These are phyloP conservation scores for Eutypella sp. DNA, from an alignment of 2,329 filamentous ascomycete species.

Conservation along the genomic window DNA sequence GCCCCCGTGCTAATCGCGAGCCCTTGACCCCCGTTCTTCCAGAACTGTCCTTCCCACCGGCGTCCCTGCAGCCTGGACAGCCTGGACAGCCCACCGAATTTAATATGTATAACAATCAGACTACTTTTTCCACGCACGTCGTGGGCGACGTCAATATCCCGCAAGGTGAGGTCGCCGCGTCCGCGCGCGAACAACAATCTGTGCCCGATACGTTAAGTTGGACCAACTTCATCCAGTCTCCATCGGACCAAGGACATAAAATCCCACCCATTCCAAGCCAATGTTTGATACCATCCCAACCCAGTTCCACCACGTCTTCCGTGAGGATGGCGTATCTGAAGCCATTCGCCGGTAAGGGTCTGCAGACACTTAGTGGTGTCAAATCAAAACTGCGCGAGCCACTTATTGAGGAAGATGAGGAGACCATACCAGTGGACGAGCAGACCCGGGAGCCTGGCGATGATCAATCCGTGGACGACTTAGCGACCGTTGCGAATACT, in stretches of 20 bases:
- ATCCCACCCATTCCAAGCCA: constrained; percentile 46
- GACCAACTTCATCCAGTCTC: constrained; percentile 38
- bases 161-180: constrained; percentile 21
- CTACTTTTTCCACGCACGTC: constrained; percentile 31
- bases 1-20: constrained; percentile 41
- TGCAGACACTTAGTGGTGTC: constrained; percentile 46
- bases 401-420: constrained; percentile 25
- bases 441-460: constrained; percentile 12
- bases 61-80: no score
- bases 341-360: constrained; percentile 52
- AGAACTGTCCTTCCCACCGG: constrained; percentile 40
- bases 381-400: constrained; percentile 27
- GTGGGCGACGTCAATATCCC: constrained; percentile 20
- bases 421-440: constrained; percentile 14
- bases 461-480: constrained; percentile 21
- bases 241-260: constrained; percentile 25
- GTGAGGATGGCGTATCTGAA: constrained; percentile 45
- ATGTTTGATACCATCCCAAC: constrained; percentile 47
- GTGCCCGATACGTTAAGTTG: constrained; percentile 54
- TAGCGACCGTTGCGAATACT: constrained; percentile 26
- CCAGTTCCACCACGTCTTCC: constrained; percentile 48
- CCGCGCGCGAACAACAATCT: constrained; percentile 33
- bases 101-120: constrained; percentile 27
- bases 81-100: constrained; percentile 38
- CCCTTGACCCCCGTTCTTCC: constrained; percentile 45